Conservation (phyloP, 108 stramenopile genomes). For the Pseudonitzschia delicatissima region DNA sequence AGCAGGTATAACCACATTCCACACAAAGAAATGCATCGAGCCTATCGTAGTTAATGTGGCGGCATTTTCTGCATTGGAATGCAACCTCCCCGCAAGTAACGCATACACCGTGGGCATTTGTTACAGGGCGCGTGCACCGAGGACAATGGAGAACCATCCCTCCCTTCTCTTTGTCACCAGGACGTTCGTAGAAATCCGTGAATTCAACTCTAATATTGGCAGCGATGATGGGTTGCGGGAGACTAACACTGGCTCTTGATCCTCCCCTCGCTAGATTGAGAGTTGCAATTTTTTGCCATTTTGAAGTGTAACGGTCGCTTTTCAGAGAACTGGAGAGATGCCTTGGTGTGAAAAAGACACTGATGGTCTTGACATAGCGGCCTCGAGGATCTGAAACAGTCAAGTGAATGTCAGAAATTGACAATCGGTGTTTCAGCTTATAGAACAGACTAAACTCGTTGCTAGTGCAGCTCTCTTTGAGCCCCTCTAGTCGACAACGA, state of each 20-base stretch:
- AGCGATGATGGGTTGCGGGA: slow-evolving; percentile 59
- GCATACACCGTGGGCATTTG: slow-evolving; percentile 94
- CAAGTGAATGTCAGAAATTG: slow-evolving; percentile 63
- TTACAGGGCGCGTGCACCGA: slow-evolving; percentile 88
- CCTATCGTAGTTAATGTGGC: slow-evolving; percentile 93
- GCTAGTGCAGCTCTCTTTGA: slow-evolving; percentile 42
- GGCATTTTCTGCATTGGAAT: slow-evolving; percentile 93
- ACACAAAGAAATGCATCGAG: slow-evolving; percentile 95
- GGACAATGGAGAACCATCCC: slow-evolving; percentile 78
- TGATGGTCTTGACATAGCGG: slow-evolving; percentile 71
- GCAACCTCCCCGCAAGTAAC: slow-evolving; percentile 94
- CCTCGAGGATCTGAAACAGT: slow-evolving; percentile 68
- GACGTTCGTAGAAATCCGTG: slow-evolving; percentile 78
- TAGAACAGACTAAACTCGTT: slow-evolving; percentile 60
- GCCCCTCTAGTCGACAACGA: slow-evolving; percentile 48
- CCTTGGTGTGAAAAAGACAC: slow-evolving; percentile 58
- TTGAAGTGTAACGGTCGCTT: slow-evolving; percentile 37
- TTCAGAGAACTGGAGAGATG: slow-evolving; percentile 57
- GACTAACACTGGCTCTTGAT: slow-evolving; percentile 39
- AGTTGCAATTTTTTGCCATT: slow-evolving; percentile 74
- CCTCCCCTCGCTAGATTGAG: slow-evolving; percentile 61
- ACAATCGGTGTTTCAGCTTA: slow-evolving; percentile 62
- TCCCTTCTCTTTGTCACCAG: slow-evolving; percentile 40
- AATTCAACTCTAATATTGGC: slow-evolving; percentile 78
- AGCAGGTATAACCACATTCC: slow-evolving; percentile 94